These are phyloP conservation scores for Prunus kanzakura DNA, from an alignment of 306 rosid genomes.

Conservation along the genomic window DNA sequence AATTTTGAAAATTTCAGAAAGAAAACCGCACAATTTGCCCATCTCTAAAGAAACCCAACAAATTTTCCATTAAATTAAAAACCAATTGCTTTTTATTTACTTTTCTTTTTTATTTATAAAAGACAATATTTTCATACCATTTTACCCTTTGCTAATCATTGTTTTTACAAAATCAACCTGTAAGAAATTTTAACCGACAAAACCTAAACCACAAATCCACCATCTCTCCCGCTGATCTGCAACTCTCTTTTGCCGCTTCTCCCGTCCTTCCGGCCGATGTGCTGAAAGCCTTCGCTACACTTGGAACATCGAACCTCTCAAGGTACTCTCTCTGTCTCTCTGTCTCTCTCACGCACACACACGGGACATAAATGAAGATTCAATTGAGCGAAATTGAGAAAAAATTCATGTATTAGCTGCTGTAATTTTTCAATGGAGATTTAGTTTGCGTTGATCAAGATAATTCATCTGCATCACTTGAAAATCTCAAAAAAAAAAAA, in stretches of 20 bases:
- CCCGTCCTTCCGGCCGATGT: neutral
- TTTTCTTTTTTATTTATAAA: no score
- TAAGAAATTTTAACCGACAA: neutral
- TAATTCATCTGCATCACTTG: neutral
- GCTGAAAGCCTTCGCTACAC: neutral
- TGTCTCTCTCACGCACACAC: neutral
- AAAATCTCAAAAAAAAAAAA: neutral
- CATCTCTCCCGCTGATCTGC: neutral
- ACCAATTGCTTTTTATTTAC: no score
- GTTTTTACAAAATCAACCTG: neutral
- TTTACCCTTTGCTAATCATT: neutral
- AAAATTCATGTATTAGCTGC: neutral
- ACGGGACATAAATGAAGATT: neutral
- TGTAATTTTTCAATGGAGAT: neutral
- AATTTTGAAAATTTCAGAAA: no score
- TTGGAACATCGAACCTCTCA: neutral
- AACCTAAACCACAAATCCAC: constrained; percentile 4
- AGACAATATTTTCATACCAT: neutral
- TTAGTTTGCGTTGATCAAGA: neutral
- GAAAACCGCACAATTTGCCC: no score
- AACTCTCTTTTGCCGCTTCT: neutral
- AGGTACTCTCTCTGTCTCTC: constrained; percentile 1
- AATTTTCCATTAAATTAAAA: no score
- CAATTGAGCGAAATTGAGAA: neutral
- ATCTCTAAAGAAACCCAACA: no score